A percentile compares a stretch with the other conserved stretches of the same genome.
Evolutionary conservation across 306 rosid species (phyloP).

Genomic region (Vicia villosa): DNA sequence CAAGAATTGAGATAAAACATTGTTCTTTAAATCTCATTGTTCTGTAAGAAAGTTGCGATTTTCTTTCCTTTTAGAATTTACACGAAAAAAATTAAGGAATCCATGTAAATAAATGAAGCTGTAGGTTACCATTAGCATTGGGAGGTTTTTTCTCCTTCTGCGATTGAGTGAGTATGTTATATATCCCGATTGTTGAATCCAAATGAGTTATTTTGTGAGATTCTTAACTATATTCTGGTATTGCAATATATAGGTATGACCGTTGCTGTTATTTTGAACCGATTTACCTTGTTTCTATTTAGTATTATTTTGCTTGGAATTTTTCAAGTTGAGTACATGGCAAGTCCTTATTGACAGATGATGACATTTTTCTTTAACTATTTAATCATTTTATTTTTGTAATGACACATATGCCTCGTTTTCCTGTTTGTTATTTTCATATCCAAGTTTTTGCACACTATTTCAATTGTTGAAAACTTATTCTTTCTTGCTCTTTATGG

Average conservation of each 20-base stretch:
- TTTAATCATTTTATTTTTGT: constrained; percentile 12
- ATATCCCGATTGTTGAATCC: neutral
- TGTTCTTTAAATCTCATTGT: neutral
- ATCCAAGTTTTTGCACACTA: constrained; percentile 10
- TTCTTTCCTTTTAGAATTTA: constrained; percentile 10
- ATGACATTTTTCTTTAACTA: constrained; percentile 2
- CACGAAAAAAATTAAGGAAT: neutral
- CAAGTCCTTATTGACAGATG: neutral
- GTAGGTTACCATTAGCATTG: constrained; percentile 1
- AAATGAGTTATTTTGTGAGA: constrained; percentile 3
- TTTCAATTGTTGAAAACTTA: neutral
- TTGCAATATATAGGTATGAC: neutral
- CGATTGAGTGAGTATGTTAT: constrained; percentile 9
- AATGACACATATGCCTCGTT: neutral
- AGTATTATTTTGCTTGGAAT: constrained; percentile 14
- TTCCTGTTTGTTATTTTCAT: neutral
- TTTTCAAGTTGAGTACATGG: neutral
- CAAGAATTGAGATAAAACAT: neutral
- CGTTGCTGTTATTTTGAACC: neutral
- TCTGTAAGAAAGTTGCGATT: constrained; percentile 2
- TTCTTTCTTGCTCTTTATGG: neutral
- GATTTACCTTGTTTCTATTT: neutral
- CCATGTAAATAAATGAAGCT: constrained; percentile 11
- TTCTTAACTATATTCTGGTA: constrained; percentile 12
- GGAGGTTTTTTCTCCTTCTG: neutral